phyloP scores from a whole-genome alignment of 2,329 filamentous ascomycete species.

The Penicillium sp. region DNA sequence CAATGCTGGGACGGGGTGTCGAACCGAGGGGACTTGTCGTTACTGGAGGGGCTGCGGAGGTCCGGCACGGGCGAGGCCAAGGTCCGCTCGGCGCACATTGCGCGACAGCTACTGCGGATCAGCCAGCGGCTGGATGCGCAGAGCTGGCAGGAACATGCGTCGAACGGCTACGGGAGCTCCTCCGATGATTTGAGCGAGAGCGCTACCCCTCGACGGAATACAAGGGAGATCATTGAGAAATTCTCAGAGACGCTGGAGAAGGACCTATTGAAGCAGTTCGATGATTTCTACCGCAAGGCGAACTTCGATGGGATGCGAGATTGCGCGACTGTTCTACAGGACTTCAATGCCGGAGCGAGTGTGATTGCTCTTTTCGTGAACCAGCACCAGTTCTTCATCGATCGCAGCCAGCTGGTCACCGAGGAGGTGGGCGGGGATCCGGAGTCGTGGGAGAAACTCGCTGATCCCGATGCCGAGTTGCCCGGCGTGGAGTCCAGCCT shows the following conservation, averaged over 20 bases:
- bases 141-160: constrained; percentile 62
- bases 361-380: constrained; percentile 97
- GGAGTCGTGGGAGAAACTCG: constrained; percentile 86
- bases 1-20: constrained; percentile 97
- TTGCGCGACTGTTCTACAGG: constrained; percentile 87
- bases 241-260: constrained; percentile 96
- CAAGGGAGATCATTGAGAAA: constrained; percentile 89
- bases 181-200: constrained; percentile 47
- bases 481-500: constrained; percentile 89
- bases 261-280: constrained; percentile 92
- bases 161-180: constrained; percentile 32
- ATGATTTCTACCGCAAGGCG: constrained; percentile 91
- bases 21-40: constrained; percentile 81
- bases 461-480: constrained; percentile 90
- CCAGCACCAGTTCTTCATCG: constrained; percentile 99
- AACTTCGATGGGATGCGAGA: constrained; percentile 99
- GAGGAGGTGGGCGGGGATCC: constrained; percentile 69
- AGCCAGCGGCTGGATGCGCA: constrained; percentile 83
- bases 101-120: constrained; percentile 89
- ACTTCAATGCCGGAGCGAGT: constrained; percentile 94
- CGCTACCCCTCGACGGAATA: constrained; percentile 57
- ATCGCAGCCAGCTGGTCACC: constrained; percentile 84
- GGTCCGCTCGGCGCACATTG: constrained; percentile 90
- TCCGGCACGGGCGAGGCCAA: constrained; percentile 88
- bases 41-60: constrained; percentile 84